A percentile compares a stretch with the other conserved stretches of the same genome.
These are phyloP conservation scores for Candida railenensis DNA, from an alignment of 805 yeast species.

Conservation along the genomic window DNA sequence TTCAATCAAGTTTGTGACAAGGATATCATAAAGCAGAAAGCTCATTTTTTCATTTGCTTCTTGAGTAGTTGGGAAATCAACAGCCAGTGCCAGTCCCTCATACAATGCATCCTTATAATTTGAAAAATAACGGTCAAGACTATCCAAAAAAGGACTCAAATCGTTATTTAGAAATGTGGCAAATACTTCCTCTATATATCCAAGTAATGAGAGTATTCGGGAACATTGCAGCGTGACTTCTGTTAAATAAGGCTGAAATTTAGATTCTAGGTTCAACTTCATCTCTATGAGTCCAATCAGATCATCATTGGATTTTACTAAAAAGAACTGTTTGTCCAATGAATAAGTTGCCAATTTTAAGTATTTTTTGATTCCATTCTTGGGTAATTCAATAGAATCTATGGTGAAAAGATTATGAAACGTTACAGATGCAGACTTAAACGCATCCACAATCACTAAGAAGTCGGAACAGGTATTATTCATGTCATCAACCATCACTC, in stretches of 20 bases:
- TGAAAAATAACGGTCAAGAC: conserved; percentile 31
- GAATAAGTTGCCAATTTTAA: conserved; percentile 9
- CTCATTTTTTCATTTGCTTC: conserved; percentile 16
- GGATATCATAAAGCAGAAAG: conserved; percentile 38
- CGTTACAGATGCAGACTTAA: conserved; percentile 22
- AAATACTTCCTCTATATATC: conserved; percentile 21
- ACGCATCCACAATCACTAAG: conserved; percentile 23
- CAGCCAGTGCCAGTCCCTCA: conserved; percentile 4
- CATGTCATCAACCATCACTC: conserved; percentile 13
- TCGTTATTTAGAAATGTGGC: conserved; percentile 17
- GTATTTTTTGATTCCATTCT: conserved; percentile 6
- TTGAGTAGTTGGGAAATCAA: conserved; percentile 19
- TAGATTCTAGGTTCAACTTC: conserved; percentile 11
- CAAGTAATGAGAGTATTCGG: conserved; percentile 23
- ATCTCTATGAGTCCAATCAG: conserved; percentile 13
- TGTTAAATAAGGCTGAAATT: conserved; percentile 12
- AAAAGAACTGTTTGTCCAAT: conserved; percentile 26
- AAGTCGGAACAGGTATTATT: conserved; percentile 18
- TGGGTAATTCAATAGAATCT: conserved; percentile 22
- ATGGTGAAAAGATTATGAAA: conserved; percentile 32
- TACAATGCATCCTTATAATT: conserved; percentile 29
- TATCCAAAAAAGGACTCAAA: conserved; percentile 21
- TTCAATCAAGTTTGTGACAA: conserved; percentile 56
- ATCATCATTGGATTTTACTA: conserved; percentile 13
- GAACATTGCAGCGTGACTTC: conserved; percentile 23